Evolutionary conservation across 768 basidiomycete species (phyloP), one percentile per base, ranked within the genome.

Genomic region (Candolleomyces efflorescens): DNA sequence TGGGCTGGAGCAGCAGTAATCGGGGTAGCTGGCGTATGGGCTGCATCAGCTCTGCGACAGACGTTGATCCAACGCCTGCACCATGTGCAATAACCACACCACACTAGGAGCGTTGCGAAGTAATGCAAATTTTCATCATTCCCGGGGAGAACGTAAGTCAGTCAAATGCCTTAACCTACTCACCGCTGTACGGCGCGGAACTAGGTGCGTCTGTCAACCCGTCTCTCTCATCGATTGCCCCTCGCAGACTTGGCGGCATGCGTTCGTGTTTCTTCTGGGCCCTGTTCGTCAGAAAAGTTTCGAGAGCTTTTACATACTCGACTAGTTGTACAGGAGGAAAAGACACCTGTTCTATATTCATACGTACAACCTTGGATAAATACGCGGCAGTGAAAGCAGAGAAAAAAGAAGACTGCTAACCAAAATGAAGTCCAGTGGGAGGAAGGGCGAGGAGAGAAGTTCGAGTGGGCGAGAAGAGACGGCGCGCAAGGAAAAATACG

Each of bases 1-100:
- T 80, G 81, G 77, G 66, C 76, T 63, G 81, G 80, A 54, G 72
- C 78, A 59, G 70, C 69, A 47, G 63, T 75, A 55, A 60, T 81
- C 62, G 77, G 78, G 45, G 73, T 71, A 64, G 71, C 70, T 58
- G 79, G 74, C 51, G 63, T 80, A 62, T 80, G 77, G 65, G 63
- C 76, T 66, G 65, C 71, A 56, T 73, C 72, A 66, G 63, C 75
- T 63, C 67, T 71, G 65, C 70, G 70, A 66, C 66, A 65, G 67
- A 64, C 73, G 63, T 60, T 69, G 64, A 65, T 68, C 58, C 59
- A 67, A 67, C 62, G 67, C 55, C 62, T 64, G 55, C 61, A 61
- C 56, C 58, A 61, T 56, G 67, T 48, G n/a, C 58, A 23, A 46
- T 27, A 56, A 36, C 47, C 54, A 44, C 43, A 54, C 53, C 54